Percentiles rank a stretch among this genome's conserved stretches.
These are phyloP conservation scores for Coniochaeta prunicola DNA, from an alignment of 2,329 filamentous ascomycete genomes.

Conservation along the genomic window DNA sequence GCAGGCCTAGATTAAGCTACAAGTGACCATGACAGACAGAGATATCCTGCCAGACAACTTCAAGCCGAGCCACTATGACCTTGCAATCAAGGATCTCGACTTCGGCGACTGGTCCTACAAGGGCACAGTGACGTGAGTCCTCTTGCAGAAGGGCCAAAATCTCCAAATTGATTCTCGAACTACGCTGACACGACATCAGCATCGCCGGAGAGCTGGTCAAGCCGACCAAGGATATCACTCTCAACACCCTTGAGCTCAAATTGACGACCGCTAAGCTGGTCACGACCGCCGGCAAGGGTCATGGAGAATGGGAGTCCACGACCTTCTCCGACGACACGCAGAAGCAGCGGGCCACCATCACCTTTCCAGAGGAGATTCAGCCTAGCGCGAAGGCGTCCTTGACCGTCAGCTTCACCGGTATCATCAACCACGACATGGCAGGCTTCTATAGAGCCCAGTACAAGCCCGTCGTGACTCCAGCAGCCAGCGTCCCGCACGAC, in stretches of 20 bases:
- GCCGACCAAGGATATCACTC: slow-evolving; percentile 65
- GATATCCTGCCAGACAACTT: slow-evolving; percentile 57
- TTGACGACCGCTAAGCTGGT: slow-evolving; percentile 58
- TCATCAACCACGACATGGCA: slow-evolving; percentile 89
- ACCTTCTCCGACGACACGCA: slow-evolving; percentile 74
- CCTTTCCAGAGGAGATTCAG: slow-evolving; percentile 63
- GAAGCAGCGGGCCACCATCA: slow-evolving; percentile 74
- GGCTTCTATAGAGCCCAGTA: slow-evolving; percentile 88
- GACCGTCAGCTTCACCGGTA: slow-evolving; percentile 59
- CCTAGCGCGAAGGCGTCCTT: slow-evolving; percentile 59
- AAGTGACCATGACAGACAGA: slow-evolving; percentile 45
- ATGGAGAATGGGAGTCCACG: slow-evolving; percentile 51
- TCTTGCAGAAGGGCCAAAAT: not conserved
- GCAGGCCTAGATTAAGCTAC: not conserved
- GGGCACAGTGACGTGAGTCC: slow-evolving; percentile 61
- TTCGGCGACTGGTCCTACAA: slow-evolving; percentile 71
- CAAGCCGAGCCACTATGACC: slow-evolving; percentile 78
- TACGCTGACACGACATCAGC: slow-evolving; percentile 25
- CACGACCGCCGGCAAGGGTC: slow-evolving; percentile 48
- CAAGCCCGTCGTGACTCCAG: slow-evolving; percentile 70
- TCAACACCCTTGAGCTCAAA: slow-evolving; percentile 83
- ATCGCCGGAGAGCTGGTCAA: slow-evolving; percentile 70
- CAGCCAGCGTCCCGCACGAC: slow-evolving; percentile 71
- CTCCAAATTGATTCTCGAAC: not conserved
- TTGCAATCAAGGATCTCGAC: slow-evolving; percentile 76